Evolutionary conservation across 495 filamentous ascomycete species (phyloP), one percentile per base, ranked within the genome.

Genomic region (Saxophila tyrrhenica): DNA sequence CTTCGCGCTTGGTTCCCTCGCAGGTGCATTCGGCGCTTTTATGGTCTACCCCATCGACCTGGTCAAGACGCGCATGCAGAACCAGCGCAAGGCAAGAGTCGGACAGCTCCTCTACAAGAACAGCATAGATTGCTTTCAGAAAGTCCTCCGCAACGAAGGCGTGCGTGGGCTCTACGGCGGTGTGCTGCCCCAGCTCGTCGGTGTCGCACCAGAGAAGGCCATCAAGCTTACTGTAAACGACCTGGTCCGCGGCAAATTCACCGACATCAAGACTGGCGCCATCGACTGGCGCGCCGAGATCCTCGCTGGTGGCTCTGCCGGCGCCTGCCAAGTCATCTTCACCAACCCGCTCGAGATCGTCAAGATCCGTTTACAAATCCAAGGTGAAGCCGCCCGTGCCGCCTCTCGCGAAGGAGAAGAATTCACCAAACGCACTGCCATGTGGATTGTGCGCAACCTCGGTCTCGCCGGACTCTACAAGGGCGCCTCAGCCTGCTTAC

Each of bases 161-260:
- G 79, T 94, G 68, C 74, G 69, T 45, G 92, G 92, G 11, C 67
- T 98, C 17, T 98, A 98, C 72, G 95, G 89, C 46, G 92, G 92
- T 63, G 85, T 98, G 29, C 70, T 95, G 15, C 92, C 92, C 25
- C 92, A 98, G 71, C 76, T 98, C 44, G 87, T 98, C 39, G 92
- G 92, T 67, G 92, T 98, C 44, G 92, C 92, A 19, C 92, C 92
- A 13, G 92, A 98, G 70, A 98, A 98, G 73, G 92, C 92, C 50
- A 98, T 98, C 72, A 98, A 98, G 71, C 80, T 98, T 25, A 97
- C 92, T 0, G 89, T 97, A 59, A 98, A 98, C 68, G 94, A 98
- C 64, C 71, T 98, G 38, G 86, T 95, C 1, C 79, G 92, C 64
- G 77, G 79, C 0, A 75, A 75, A 51, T 88, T 86, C 66, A 82